Conservation (phyloP, 768 basidiomycete genomes). For the Pholiota molesta region DNA sequence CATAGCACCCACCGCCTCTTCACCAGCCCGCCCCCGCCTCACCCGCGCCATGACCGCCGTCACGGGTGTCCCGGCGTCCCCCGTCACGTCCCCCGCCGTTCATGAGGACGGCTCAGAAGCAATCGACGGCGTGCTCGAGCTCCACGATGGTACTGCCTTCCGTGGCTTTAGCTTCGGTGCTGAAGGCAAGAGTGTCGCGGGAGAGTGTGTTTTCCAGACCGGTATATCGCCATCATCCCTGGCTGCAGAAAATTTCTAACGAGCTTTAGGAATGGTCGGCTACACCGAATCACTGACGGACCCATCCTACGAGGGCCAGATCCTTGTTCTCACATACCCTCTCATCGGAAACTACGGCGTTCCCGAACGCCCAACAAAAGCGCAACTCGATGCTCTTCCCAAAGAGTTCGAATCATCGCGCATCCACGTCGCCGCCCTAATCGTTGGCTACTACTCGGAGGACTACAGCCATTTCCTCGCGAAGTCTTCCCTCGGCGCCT, state of each 20-base stretch:
- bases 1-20: conserved; percentile 30
- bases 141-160: conserved; percentile 87
- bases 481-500: conserved; percentile 79
- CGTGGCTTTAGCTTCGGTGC: conserved; percentile 94
- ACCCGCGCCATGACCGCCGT: conserved; percentile 45
- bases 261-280: conserved; percentile 91
- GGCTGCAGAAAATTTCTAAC: conserved; percentile 18
- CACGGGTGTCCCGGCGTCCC: conserved; percentile 34
- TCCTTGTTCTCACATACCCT: conserved; percentile 96
- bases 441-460: conserved; percentile 92
- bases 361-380: conserved; percentile 61
- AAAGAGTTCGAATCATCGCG: conserved; percentile 91
- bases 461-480: conserved; percentile 96
- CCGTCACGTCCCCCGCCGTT: conserved; percentile 35
- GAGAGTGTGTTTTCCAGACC: conserved; percentile 99
- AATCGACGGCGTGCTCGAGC: conserved; percentile 78
- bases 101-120: conserved; percentile 31
- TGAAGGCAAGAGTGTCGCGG: conserved; percentile 85
- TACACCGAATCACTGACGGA: conserved; percentile 98
- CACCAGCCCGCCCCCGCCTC: conserved; percentile 47
- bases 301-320: conserved; percentile 98
- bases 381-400: conserved; percentile 57
- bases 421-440: conserved; percentile 90
- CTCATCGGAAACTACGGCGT: conserved; percentile 98
- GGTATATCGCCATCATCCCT: conserved; percentile 56